Evolutionary conservation across 768 basidiomycete species (phyloP), one percentile per base, ranked within the genome.

Genomic region (Amylocystis lapponica): DNA sequence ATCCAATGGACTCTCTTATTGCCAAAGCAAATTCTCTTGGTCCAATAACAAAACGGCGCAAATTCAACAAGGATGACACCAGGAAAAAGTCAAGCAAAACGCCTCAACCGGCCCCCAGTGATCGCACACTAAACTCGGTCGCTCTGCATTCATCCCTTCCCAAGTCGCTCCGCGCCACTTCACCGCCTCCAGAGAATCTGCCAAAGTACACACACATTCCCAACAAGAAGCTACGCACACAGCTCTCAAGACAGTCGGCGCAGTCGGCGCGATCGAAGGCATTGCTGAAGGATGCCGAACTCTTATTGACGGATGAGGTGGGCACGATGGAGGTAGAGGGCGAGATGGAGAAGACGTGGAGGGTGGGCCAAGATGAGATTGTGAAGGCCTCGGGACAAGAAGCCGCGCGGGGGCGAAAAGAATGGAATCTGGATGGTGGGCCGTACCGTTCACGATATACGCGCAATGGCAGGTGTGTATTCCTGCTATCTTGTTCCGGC

Each of bases 331-430:
- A 85, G 58, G 76, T 76, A 16, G 91, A 94, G 53, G 78, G 74
- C 2, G 79, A 78, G 41, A 72, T 97, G 64, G 96, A 98, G 58
- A 65, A 78, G 57, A 97, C 95, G 6, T 98, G 92, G 93, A 72
- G 89, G 45, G 74, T 92, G 7, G 70, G 76, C 0, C 96, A 98
- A 66, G 69, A 72, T 7, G 93, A 94, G 47, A 84, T 98, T 47
- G 66, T 68, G 10, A 50, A 72, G 36, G 69, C 71, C 17, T 72
- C 87, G 35, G 79, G 91, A 0, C 68, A 71, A 48, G 93, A 94
- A 53, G 88, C 89, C 11, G 79, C 81, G 10, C 73, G 66, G 38
- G 88, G 91, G 14, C 67, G 84, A 35, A 80, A 75, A 56, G 90
- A 93, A 58, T 78, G 86, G 68, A 81, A 75, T 46, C 64, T 99